Evolutionary conservation across 1,284 basidiomycete species (phyloP), one percentile per base, ranked within the genome.

Genomic region (Malassezia obtusa): DNA sequence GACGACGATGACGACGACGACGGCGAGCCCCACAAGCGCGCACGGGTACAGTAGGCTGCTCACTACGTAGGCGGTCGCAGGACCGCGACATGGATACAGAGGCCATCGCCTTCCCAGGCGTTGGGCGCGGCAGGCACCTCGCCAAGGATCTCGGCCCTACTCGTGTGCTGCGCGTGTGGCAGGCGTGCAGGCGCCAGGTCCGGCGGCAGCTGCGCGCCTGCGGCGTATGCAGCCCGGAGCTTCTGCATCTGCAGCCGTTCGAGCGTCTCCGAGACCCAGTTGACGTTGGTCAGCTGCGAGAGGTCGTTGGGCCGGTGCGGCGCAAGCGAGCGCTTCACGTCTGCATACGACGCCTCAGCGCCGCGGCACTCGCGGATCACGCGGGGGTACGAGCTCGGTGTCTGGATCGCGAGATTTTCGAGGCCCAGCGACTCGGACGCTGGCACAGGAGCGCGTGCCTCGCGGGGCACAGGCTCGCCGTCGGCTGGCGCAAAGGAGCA

Each of bases 271-370:
- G 85, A 84, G 38, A 98, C 85, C 77, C 87, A 96, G 49, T 81
- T 85, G 6, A 86, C 79, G 69, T 95, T 88, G 0, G 89, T 92
- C 22, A 99, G 79, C 0, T 87, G 87, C 0, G 87, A 87, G 21
- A 95, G 75, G 71, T 99, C 92, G 62, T 87, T 81, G 25, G 83
- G 81, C 60, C 79, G 82, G 21, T 72, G 69, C 14, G 60, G 49
- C 8, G 87, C 87, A 0, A 95, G 79, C 59, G 79, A 79, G 86
- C 90, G 63, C 12, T 84, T 86, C 43, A 98, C 82, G 12, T 80
- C 80, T 32, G 84, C 82, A 65, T 96, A 96, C 0, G 84, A 79
- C 8, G 86, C 88, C 74, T 96, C 89, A 83, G 88, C 87, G 1
- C 92, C 94, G 49, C 82, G 83, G 10, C 80, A 79, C 72, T 98